Conservation (phyloP, 2,329 filamentous ascomycete species). For the Eutypella sp. region DNA sequence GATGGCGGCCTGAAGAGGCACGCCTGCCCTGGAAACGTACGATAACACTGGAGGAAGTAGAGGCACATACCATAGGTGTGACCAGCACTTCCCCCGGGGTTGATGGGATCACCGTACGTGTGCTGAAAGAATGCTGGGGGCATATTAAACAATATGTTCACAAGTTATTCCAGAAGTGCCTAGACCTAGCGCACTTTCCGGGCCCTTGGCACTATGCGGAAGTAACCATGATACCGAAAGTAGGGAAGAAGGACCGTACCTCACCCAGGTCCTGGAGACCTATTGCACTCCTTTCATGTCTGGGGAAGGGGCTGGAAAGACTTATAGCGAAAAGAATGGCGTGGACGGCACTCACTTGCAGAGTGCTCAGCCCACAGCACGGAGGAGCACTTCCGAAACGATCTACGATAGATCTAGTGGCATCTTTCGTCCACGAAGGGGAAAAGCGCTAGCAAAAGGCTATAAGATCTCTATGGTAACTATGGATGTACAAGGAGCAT, state of each 20-base stretch:
- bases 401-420: slow-evolving; percentile 1
- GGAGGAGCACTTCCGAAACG: slow-evolving; percentile 4
- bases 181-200: not conserved
- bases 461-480: slow-evolving; percentile 1
- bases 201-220: slow-evolving; percentile 1
- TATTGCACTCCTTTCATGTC: slow-evolving; percentile 9
- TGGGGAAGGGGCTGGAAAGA: slow-evolving; percentile 9
- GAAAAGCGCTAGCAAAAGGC: slow-evolving; percentile 2
- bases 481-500: slow-evolving; percentile 7
- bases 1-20: too few species aligned
- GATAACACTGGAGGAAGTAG: too few species aligned
- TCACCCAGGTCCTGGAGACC: slow-evolving; percentile 2
- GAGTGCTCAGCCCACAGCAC: slow-evolving; percentile 3
- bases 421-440: slow-evolving; percentile 1
- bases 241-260: slow-evolving; percentile 4
- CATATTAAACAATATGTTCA: too few species aligned
- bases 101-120: too few species aligned
- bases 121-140: too few species aligned
- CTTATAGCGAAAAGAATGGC: slow-evolving; percentile 2
- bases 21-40: too few species aligned
- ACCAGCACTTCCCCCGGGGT: too few species aligned
- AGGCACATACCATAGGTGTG: too few species aligned
- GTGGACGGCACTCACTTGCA: not conserved
- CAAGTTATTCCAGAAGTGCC: too few species aligned
- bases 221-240: slow-evolving; percentile 8